Percentiles rank a stretch among this genome's conserved stretches.
Evolutionary conservation across 371 early-diverging fungal genomes (phyloP).

Genomic region (Sporodiniella umbellata): DNA sequence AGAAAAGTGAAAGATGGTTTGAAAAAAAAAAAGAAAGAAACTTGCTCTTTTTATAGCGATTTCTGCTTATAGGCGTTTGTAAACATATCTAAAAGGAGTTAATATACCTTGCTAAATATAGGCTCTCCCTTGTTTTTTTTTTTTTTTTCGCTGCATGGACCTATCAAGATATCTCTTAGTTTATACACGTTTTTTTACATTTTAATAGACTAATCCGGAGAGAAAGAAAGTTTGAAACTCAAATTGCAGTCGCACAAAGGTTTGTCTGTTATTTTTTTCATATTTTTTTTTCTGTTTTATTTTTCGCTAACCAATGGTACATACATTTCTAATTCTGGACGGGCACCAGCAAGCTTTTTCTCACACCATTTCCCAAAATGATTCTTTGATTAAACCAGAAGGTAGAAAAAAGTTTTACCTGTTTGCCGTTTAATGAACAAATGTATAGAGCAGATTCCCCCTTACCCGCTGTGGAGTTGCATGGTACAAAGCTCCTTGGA

Average conservation of each 20-base stretch:
- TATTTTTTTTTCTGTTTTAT: background rate
- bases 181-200: background rate
- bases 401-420: conserved; percentile 6
- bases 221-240: background rate
- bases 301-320: conserved; percentile 6
- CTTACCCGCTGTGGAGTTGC: conserved; percentile 32
- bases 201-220: background rate
- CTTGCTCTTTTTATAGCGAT: background rate
- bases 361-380: background rate
- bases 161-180: background rate
- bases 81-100: background rate
- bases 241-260: too few species aligned
- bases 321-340: conserved; percentile 25
- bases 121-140: background rate
- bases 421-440: background rate
- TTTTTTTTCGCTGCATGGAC: background rate
- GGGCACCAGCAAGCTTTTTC: conserved; percentile 19
- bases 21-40: background rate
- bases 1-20: background rate
- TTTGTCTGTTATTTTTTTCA: too few species aligned
- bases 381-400: conserved; percentile 7
- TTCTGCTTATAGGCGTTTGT: background rate
- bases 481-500: conserved; percentile 33
- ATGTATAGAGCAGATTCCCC: conserved; percentile 26
- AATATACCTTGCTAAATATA: background rate